Percentiles rank a stretch among this genome's conserved stretches.
Evolutionary conservation across 2,329 filamentous ascomycete species (phyloP).

Genomic region (Fusarium vanettenii): DNA sequence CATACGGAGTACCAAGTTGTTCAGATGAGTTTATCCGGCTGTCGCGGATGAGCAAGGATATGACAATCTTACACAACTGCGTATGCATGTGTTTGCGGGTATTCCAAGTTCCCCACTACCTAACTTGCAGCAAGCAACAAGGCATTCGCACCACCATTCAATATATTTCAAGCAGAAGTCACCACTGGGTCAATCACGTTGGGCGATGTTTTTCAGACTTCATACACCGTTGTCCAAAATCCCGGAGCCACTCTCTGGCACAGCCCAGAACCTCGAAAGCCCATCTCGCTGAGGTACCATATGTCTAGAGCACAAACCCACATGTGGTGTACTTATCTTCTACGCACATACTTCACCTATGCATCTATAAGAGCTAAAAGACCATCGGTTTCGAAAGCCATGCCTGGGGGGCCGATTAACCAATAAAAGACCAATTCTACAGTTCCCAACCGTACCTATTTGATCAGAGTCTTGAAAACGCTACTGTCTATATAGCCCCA

Average conservation of each 20-base stretch:
- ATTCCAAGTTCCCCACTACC: not conserved
- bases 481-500: not conserved
- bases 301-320: not conserved
- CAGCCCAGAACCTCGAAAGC: not conserved
- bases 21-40: not conserved
- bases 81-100: not conserved
- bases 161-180: not conserved
- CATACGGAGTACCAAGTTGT: not conserved
- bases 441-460: not conserved
- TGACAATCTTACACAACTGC: not conserved
- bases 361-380: not conserved
- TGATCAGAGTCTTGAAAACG: not conserved
- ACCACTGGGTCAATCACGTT: not conserved
- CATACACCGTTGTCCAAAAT: not conserved
- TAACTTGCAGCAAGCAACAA: not conserved
- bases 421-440: constrained; percentile 2
- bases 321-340: not conserved
- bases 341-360: not conserved
- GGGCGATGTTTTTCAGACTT: not conserved
- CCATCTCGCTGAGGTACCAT: not conserved
- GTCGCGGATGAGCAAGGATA: not conserved
- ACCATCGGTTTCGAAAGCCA: not conserved
- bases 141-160: not conserved
- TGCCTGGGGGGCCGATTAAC: not conserved
- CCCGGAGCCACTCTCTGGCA: not conserved